These are phyloP conservation scores for Chrysanthemum lavandulifolium DNA, from an alignment of 129 eudicot genomes.

Conservation along the genomic window DNA sequence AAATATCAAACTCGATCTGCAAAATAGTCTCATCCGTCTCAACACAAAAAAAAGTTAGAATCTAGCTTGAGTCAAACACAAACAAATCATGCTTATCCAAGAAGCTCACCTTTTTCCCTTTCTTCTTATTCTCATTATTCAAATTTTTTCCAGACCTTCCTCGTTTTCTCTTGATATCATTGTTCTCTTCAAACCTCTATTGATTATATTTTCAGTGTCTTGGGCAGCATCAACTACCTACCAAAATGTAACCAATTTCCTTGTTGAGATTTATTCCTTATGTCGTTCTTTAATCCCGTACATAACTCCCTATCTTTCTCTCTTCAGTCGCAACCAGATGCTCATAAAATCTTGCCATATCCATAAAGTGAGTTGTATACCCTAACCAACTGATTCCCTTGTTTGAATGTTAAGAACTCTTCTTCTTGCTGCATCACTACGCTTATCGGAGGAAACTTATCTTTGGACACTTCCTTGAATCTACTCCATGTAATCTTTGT, in stretches of 20 bases:
- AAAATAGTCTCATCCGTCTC: too few species aligned
- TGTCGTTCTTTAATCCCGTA: background rate
- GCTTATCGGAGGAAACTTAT: background rate
- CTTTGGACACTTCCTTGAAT: background rate
- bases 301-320: background rate
- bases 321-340: background rate
- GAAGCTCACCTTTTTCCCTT: too few species aligned
- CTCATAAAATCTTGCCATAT: background rate
- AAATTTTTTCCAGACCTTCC: too few species aligned
- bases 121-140: too few species aligned
- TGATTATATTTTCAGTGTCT: background rate
- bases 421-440: background rate
- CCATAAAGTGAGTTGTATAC: background rate
- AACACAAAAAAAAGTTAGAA: too few species aligned
- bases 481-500: background rate
- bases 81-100: too few species aligned
- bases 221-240: too few species aligned
- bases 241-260: too few species aligned
- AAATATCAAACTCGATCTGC: too few species aligned
- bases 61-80: too few species aligned
- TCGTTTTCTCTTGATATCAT: too few species aligned
- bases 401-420: background rate
- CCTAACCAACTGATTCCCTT: background rate
- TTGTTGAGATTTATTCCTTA: background rate
- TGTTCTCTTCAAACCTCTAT: too few species aligned